Evolutionary conservation across 257 asterid species (phyloP).

Genomic region (Forsythia viridissima): DNA sequence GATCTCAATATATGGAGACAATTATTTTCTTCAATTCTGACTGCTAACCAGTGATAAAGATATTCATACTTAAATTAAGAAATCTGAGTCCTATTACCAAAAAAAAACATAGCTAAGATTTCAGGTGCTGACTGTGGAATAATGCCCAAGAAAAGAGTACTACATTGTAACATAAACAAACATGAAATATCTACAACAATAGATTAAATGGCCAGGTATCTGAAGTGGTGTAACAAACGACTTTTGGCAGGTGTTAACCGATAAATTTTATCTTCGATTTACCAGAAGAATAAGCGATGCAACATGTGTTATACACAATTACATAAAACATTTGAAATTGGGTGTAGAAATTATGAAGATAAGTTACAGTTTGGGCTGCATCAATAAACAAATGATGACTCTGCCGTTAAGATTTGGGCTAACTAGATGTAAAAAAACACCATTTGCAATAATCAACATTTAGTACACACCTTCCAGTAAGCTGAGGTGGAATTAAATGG

Average conservation of each 20-base stretch:
- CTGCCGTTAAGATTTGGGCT: neutral
- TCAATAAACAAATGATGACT: constrained; percentile 1
- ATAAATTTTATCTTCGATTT: neutral
- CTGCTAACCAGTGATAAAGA: neutral
- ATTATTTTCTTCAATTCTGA: neutral
- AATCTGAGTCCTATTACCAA: neutral
- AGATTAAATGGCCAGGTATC: neutral
- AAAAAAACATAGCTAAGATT: neutral
- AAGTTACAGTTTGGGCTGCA: neutral
- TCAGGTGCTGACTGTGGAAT: neutral
- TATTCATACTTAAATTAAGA: neutral
- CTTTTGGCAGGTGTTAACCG: neutral
- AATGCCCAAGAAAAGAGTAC: neutral
- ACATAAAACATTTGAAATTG: neutral
- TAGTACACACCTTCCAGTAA: constrained; percentile 67
- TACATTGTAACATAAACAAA: neutral
- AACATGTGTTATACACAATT: neutral
- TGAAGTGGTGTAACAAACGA: neutral
- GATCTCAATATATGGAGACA: neutral
- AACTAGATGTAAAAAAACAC: neutral
- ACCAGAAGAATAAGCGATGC: constrained; percentile 2
- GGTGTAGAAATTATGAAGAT: neutral
- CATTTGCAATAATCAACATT: neutral
- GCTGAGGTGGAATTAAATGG: constrained; percentile 78
- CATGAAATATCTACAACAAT: neutral